Base-by-base conservation (phyloP, 306 rosid genomes). In the Quercus wislizeni region DNA sequence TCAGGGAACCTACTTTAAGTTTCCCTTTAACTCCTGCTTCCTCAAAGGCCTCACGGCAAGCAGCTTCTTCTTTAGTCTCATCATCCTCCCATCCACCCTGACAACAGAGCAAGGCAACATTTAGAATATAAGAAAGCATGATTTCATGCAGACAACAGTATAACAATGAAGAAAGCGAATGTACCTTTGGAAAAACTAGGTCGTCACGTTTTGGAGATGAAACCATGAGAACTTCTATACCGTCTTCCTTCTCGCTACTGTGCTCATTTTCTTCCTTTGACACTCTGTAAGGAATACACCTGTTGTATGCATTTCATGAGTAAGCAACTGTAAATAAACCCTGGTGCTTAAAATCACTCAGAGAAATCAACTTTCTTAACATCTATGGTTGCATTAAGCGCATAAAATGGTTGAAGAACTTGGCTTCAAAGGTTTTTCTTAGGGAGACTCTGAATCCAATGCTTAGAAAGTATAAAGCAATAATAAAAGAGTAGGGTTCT, bases 31-130 rank as follows among this genome's bases (percentile, higher is more conserved):
- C 97, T 81, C 98, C 97, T 23, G 97, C 95, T 88, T 93, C 98
- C 82, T 93, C 98, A 20, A 87, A 78, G 38, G 98, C 94, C 89
- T 91, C 98, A 1, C 98, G 94, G 61, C 91, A 83, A 62, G 98
- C 98, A 49, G 98, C 98, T 85, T 93, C 91, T 15, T 85, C 70
- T 13, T 86, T 78, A 49, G 93, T 91, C 82, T 93, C 98, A 85
- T 93, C 97, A 80, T 90, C 88, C 90, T 94, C 98, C 98, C 97
- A 93, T 78, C 98, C 98, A 77, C 98, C 95, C 98, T 93, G 59
- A 41, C 69, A 79, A 68, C 68, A 74, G 56, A 77, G 56, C 77
- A 76, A 82, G 68, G 54, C 25, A 54, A 78, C 43, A 59, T 64
- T 70, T 30, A 3, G 77, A 73, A 51, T 71, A 74, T 64, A 69